These are phyloP conservation scores for Forsythia suspensa DNA, from an alignment of 257 asterid species.

Conservation along the genomic window DNA sequence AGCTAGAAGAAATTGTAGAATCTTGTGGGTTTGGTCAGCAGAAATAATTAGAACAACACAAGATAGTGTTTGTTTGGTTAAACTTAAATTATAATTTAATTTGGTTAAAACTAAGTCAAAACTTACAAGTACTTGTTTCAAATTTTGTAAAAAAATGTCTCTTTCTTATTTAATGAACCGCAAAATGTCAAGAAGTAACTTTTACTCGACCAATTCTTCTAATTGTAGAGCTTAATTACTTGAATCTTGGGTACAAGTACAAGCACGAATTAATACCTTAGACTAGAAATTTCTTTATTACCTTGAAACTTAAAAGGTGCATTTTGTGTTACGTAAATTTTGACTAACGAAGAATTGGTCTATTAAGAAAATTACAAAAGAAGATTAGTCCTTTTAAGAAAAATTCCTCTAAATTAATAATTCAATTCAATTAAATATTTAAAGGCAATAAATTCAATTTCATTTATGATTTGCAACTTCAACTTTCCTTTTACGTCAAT, in stretches of 20 bases:
- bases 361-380: background rate
- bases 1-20: too few relatives aligned
- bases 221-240: background rate
- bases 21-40: too few relatives aligned
- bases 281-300: too few relatives aligned
- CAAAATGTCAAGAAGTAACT: background rate
- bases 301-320: background rate
- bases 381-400: background rate
- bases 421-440: background rate
- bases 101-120: too few relatives aligned
- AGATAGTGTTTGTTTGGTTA: too few relatives aligned
- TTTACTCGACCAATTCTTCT: background rate
- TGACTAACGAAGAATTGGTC: background rate
- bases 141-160: background rate
- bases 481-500: background rate
- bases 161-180: background rate
- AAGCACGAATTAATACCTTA: background rate
- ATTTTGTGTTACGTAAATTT: background rate
- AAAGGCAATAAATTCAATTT: background rate
- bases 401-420: background rate
- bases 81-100: too few relatives aligned
- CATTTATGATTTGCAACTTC: background rate
- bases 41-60: too few relatives aligned
- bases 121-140: too few relatives aligned
- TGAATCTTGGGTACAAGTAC: background rate